phyloP scores from a whole-genome alignment of 2,329 filamentous ascomycete species.

The Arachnomyces sp. region DNA sequence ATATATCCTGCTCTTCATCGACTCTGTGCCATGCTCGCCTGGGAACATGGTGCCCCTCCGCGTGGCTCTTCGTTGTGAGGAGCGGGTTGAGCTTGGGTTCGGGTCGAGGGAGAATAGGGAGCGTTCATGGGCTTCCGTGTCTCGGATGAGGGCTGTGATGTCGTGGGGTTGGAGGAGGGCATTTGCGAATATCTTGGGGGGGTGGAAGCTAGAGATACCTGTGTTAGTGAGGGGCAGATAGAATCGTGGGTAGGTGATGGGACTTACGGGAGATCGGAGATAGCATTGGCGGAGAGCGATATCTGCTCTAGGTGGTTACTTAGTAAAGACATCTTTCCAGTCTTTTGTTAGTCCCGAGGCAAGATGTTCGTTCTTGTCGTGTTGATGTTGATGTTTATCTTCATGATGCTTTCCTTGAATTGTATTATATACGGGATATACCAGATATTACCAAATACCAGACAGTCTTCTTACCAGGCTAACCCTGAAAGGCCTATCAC shows the following conservation, averaged over 20 bases:
- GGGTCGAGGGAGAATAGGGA: slow-evolving; percentile 88
- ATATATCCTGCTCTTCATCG: slow-evolving; percentile 40
- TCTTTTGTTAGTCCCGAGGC: no score
- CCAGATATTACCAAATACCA: no score
- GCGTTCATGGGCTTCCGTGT: slow-evolving; percentile 89
- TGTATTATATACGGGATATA: no score
- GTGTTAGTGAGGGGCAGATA: background rate
- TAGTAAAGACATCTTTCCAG: slow-evolving; percentile 54
- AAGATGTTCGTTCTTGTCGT: no score
- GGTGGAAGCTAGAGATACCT: slow-evolving; percentile 58
- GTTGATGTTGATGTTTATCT: no score
- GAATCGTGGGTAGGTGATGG: slow-evolving; percentile 8
- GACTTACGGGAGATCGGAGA: slow-evolving; percentile 64
- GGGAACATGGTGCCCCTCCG: slow-evolving; percentile 44
- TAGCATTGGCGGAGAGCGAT: slow-evolving; percentile 63
- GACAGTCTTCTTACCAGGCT: no score
- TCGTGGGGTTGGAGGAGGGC: slow-evolving; percentile 80
- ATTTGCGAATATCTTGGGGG: slow-evolving; percentile 91
- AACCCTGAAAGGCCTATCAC: no score
- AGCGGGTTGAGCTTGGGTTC: slow-evolving; percentile 45
- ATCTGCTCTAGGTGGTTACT: slow-evolving; percentile 69
- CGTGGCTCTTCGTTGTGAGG: slow-evolving; percentile 37
- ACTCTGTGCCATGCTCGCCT: slow-evolving; percentile 26
- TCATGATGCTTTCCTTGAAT: no score
- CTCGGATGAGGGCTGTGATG: slow-evolving; percentile 88